Evolutionary conservation across 345 rosid genomes (phyloP), one percentile per base, ranked within the genome.

Genomic region (Eutrema heterophyllum): DNA sequence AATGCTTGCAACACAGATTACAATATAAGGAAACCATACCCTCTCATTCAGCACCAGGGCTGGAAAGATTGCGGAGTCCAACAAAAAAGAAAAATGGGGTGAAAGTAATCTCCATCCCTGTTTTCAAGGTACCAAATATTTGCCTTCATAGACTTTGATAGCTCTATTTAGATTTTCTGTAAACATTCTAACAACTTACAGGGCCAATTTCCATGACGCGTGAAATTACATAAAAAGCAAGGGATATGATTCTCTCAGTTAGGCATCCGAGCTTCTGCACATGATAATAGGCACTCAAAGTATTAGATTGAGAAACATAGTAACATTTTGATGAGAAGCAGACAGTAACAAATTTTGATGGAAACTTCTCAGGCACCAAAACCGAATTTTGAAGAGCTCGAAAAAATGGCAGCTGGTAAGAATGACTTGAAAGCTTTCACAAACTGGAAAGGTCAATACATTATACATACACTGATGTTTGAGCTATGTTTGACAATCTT

Each of bases 41-140:
- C 84, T 89, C 79, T 85, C 93, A 78, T 92, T 89, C 71, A 88
- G 82, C 56, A 77, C 71, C 82, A 89, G 79, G 63, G 86, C 88
- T 24, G 96, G 96, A 68, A 92, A 84, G 77, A 92, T 87, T 68
- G 93, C 93, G 30, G 89, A 82, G 56, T 89, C 93, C 87, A 92
- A 73, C 81, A 92, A 78, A 80, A 73, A 62, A 11, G 88, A 80
- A 82, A 89, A 92, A 83, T 85, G 90, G 15, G 97, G 88, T 43
- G 97, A 92, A 79, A 92, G 90, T 77, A 92, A 77, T 80, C 88
- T 89, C 97, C 97, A 92, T 72, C 97, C 96, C 96, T 92, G 74
- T 75, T 82, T 72, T 53, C 66, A 75, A 53, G 51, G 46, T 61
- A 76, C 56, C 50, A 54, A 43, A 52, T 52, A 75, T 40, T 68